Evolutionary conservation across 305 asterid species (phyloP).

Genomic region (Fraxinus xanthoxyloides): DNA sequence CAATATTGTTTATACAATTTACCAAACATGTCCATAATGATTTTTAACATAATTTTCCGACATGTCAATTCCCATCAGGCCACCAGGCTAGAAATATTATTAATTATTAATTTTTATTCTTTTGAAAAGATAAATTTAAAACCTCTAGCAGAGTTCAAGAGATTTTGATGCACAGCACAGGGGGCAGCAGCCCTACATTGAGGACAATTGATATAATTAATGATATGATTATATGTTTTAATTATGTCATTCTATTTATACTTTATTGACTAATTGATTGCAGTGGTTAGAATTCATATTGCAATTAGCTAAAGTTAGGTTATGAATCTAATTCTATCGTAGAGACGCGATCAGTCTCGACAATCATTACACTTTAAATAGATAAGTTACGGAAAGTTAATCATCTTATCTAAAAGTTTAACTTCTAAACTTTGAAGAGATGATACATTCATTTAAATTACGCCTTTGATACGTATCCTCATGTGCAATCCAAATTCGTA

Average conservation of each 20-base stretch:
- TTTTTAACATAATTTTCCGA: not conserved
- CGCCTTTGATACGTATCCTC: not conserved
- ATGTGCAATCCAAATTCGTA: not conserved
- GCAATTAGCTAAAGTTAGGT: constrained; percentile 4
- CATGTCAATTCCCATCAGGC: not conserved
- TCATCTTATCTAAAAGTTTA: not conserved
- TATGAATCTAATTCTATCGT: not conserved
- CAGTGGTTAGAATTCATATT: constrained; percentile 33
- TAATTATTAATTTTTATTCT: not conserved
- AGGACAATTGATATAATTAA: not conserved
- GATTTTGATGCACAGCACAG: not conserved
- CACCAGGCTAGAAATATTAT: not conserved
- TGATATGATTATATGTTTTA: constrained; percentile 27
- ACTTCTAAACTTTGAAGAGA: not conserved
- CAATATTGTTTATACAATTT: not conserved
- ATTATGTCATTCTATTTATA: constrained; percentile 28
- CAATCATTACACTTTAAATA: not conserved
- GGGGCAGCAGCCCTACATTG: not conserved
- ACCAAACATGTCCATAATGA: not conserved
- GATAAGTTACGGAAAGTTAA: not conserved
- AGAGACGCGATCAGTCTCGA: not conserved
- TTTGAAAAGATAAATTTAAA: not conserved
- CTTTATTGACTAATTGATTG: constrained; percentile 54
- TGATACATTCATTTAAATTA: not conserved
- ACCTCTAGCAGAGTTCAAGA: not conserved